Conservation (phyloP, 805 yeast species). For the Saccharomycopsis schoenii region DNA sequence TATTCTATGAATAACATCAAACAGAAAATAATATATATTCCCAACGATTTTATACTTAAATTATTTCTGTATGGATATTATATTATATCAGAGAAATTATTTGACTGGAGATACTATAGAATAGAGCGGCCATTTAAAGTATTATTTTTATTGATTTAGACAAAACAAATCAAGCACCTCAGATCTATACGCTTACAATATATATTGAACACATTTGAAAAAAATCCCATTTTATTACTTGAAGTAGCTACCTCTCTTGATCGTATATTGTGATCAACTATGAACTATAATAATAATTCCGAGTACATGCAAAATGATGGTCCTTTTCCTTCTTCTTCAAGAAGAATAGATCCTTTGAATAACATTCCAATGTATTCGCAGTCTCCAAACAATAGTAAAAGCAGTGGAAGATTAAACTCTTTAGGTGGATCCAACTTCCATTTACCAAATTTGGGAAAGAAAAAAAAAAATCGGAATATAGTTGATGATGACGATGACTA, state of each 20-base stretch:
- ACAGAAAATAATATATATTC: no score
- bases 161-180: no score
- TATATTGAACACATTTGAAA: neutral
- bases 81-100: neutral
- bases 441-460: conserved; percentile 20
- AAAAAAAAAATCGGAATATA: conserved; percentile 1
- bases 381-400: neutral
- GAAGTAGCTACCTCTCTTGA: neutral
- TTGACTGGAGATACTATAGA: no score
- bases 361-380: neutral
- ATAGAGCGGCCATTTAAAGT: neutral
- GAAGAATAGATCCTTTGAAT: conserved; percentile 9
- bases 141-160: neutral
- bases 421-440: conserved; percentile 10
- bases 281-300: neutral
- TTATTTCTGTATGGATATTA: neutral
- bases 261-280: neutral
- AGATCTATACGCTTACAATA: neutral
- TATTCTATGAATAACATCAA: neutral
- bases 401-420: conserved; percentile 9
- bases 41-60: neutral
- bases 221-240: neutral
- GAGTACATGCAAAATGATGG: conserved; percentile 3
- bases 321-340: conserved; percentile 5
- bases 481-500: conserved; percentile 3